Conservation (phyloP, 2,329 filamentous ascomycete species). For the Penicillium italicum region DNA sequence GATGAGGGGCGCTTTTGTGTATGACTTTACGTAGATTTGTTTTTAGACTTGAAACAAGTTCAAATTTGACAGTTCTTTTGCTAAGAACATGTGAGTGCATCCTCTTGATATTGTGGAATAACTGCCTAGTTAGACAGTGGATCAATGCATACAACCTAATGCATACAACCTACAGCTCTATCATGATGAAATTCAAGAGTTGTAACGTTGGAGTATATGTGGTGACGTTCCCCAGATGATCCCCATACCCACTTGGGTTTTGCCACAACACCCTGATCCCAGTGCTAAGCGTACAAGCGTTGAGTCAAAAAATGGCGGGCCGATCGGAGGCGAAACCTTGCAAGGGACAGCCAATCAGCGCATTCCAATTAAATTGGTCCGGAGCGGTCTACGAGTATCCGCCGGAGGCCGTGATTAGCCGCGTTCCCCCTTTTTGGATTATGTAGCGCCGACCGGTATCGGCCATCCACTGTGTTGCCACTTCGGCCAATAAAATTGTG, state of each 20-base stretch:
- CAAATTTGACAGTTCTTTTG: background rate
- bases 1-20: constrained; percentile 9
- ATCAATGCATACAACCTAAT: background rate
- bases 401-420: constrained; percentile 17
- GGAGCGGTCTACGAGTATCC: constrained; percentile 10
- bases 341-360: constrained; percentile 13
- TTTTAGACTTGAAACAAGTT: background rate
- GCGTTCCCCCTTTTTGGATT: constrained; percentile 12
- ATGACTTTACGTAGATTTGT: background rate
- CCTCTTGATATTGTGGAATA: background rate
- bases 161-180: background rate
- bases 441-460: constrained; percentile 14
- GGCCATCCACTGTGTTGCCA: constrained; percentile 7
- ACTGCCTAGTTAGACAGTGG: too few species aligned
- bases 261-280: background rate
- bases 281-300: constrained; percentile 1
- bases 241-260: background rate
- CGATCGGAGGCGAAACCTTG: constrained; percentile 13
- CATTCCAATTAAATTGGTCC: constrained; percentile 11
- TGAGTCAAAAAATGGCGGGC: constrained; percentile 1
- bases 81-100: background rate
- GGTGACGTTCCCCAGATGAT: background rate
- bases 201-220: background rate
- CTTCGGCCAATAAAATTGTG: constrained; percentile 25
- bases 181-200: background rate